Percentiles rank a stretch among this genome's conserved stretches.
These are phyloP conservation scores for Meira miltonrushii DNA, from an alignment of 1,284 basidiomycete genomes.

Conservation along the genomic window DNA sequence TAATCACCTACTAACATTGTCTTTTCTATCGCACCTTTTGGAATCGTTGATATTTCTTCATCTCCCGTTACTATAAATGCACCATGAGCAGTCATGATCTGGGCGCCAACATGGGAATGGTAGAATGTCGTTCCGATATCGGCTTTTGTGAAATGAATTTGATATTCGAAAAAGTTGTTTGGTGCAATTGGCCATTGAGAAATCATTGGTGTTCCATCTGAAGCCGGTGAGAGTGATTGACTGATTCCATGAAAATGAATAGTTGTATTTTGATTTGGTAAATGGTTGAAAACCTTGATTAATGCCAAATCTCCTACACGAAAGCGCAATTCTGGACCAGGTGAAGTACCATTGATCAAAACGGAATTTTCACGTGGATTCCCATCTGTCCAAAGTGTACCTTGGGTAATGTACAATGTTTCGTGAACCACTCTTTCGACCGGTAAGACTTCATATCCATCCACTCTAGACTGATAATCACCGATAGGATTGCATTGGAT, in stretches of 20 bases:
- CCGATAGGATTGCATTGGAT: too few species aligned
- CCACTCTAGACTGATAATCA: too few species aligned
- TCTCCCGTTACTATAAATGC: conserved; percentile 23
- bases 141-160: conserved; percentile 18
- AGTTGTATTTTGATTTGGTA: conserved; percentile 25
- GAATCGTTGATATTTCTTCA: conserved; percentile 21
- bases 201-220: conserved; percentile 37
- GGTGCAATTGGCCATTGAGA: conserved; percentile 36
- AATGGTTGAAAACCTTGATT: conserved; percentile 26
- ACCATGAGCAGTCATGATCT: conserved; percentile 34
- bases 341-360: conserved; percentile 28
- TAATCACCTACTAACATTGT: conserved; percentile 31
- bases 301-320: conserved; percentile 25
- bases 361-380: neutral
- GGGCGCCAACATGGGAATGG: conserved; percentile 38
- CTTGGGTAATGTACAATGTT: neutral
- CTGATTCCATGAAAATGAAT: conserved; percentile 35
- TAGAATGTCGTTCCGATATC: conserved; percentile 19
- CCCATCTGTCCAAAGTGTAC: conserved; percentile 7
- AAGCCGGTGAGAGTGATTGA: conserved; percentile 31
- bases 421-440: neutral
- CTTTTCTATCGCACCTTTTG: conserved; percentile 21
- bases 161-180: conserved; percentile 28
- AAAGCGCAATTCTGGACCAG: conserved; percentile 35
- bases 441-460: too few species aligned